Evolutionary conservation across 2,329 filamentous ascomycete species (phyloP), one percentile per base, ranked within the genome.

Genomic region (Beauveria bassiana): DNA sequence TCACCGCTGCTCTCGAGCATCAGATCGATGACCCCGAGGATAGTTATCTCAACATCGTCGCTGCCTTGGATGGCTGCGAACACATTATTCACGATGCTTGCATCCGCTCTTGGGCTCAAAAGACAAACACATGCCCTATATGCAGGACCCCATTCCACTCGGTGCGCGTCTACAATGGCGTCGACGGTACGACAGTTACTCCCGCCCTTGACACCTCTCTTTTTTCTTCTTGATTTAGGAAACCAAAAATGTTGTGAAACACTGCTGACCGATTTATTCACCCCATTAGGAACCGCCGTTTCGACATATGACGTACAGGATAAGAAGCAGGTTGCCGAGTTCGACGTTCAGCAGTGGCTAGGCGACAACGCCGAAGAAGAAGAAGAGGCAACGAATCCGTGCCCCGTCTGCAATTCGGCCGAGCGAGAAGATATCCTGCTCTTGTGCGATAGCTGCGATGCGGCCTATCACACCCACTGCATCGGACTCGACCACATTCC

Each of bases 91-190:
- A 99, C 77, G 88, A 99, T 77, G 86, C 89, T 58, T 99, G 95
- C 75, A 82, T 99, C 67, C 89, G 89, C 68, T 91, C 92, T 68
- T 99, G 95, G 95, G 91, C 93, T 51, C 91, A 96, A 76, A 89
- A 96, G 74, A 93, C 95, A 65, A 99, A 98, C 76, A 97, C 93
- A 72, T 99, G 95, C 75, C 95, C 95, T 51, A 96, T 99, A 74
- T 99, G 95, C 77, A 90, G 95, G 67, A 89, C 91, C 69, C 86
- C 84, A 65, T 98, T 99, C 79, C 93, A 98, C 75, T 78, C 88
- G 68, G 93, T 99, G 66, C 86, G 95, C 72, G 86, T 99, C 64
- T 89, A 89, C 74, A 86, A 89, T 70, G 85, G 82, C 67, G 77
- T 92, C 70, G 89, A 91, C 80, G 91, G 91, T 95, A 83, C 77